Conservation (phyloP, 495 filamentous ascomycete species). For the Letharia columbiana region DNA sequence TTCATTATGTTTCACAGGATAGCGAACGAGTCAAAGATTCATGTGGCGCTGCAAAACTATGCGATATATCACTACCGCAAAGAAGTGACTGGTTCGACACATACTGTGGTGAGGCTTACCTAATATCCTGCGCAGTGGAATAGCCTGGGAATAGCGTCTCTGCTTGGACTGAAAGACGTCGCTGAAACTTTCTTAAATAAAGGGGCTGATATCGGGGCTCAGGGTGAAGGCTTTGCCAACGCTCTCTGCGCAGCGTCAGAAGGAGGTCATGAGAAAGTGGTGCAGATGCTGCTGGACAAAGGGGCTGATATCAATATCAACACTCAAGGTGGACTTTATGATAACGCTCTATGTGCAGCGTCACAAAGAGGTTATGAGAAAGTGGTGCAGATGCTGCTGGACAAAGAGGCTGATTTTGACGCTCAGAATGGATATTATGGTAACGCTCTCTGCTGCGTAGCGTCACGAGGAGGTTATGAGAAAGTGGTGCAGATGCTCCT, state of each 20-base stretch:
- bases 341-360: background rate
- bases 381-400: no score
- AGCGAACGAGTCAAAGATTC: background rate
- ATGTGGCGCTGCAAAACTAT: background rate
- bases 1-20: conserved; percentile 3
- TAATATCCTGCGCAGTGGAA: background rate
- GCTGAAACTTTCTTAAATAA: background rate
- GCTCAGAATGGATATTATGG: no score
- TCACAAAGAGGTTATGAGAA: no score
- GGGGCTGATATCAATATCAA: conserved; percentile 1
- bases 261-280: no score
- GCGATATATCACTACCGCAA: conserved; percentile 2
- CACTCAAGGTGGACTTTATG: conserved; percentile 6
- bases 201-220: conserved; percentile 12
- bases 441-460: background rate
- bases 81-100: conserved; percentile 28
- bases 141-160: background rate
- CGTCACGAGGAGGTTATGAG: conserved; percentile 1
- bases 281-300: no score
- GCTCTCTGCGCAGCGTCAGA: background rate
- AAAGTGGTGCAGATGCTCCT: background rate
- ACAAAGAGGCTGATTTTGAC: no score
- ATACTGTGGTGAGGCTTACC: background rate
- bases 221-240: background rate
- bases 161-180: background rate